Conservation (phyloP, 2,329 filamentous ascomycete genomes). For the Xylaria sp. region DNA sequence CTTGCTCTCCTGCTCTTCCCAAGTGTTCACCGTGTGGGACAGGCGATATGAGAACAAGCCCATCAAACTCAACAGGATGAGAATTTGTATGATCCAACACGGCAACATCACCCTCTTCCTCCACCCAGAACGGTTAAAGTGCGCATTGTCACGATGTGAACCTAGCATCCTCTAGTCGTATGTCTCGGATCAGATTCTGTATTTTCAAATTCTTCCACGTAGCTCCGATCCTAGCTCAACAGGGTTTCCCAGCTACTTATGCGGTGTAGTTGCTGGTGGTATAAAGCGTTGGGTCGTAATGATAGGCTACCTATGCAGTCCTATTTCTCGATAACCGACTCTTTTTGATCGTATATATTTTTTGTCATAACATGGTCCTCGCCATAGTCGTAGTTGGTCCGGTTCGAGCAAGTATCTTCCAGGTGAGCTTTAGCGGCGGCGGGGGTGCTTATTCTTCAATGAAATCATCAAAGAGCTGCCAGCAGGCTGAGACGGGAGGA, state of each 20-base stretch:
- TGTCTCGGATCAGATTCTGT: neutral
- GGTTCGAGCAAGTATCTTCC: conserved; percentile 3
- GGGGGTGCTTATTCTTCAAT: neutral
- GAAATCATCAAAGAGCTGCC: conserved; percentile 3
- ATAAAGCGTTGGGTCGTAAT: neutral
- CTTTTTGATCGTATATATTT: conserved; percentile 3
- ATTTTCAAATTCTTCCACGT: neutral
- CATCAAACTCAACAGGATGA: conserved; percentile 59
- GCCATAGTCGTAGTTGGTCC: conserved; percentile 4
- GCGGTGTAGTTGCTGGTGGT: neutral
- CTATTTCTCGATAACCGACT: neutral
- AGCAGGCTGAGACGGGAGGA: neutral
- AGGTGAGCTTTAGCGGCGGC: neutral
- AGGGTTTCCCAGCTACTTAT: neutral
- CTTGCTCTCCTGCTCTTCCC: conserved; percentile 54
- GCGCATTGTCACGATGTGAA: conserved; percentile 62
- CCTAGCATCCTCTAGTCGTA: conserved; percentile 49
- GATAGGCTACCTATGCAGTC: neutral
- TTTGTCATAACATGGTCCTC: conserved; percentile 25
- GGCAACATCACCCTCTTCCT: conserved; percentile 59
- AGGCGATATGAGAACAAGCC: conserved; percentile 66
- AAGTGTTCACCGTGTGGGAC: conserved; percentile 58
- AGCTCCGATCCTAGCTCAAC: neutral
- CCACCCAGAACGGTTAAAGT: conserved; percentile 66
- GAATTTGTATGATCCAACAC: conserved; percentile 62